These are phyloP conservation scores for Stagonosporopsis vannaccii DNA, from an alignment of 2,329 filamentous ascomycete species.

Conservation along the genomic window DNA sequence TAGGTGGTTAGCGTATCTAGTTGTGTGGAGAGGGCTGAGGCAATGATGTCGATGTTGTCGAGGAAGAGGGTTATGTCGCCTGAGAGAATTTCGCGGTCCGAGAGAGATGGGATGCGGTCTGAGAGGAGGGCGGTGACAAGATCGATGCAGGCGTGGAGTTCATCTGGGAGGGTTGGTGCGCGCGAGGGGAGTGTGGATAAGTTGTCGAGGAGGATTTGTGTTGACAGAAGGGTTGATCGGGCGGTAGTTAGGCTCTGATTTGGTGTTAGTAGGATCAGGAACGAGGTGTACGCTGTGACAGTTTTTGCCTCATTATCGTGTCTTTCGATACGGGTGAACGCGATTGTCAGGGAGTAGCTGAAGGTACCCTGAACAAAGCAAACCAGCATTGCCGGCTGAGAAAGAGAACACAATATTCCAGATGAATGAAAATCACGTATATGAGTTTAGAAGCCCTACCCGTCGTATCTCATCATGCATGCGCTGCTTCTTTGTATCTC, in stretches of 20 bases:
- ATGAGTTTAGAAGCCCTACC: constrained; percentile 41
- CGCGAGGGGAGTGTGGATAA: constrained; percentile 46
- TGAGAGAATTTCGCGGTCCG: constrained; percentile 50
- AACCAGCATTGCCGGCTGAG: too few species aligned
- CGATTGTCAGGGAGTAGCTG: not conserved
- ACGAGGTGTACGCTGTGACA: not conserved
- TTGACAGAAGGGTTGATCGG: constrained; percentile 42
- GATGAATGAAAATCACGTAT: not conserved
- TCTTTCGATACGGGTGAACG: not conserved
- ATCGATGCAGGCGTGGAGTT: constrained; percentile 54
- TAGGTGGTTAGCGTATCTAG: constrained; percentile 38
- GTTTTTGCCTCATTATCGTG: not conserved
- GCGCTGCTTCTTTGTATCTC: constrained; percentile 52
- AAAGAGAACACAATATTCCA: not conserved
- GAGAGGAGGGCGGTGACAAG: constrained; percentile 51
- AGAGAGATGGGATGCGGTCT: constrained; percentile 40
- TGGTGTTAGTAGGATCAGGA: constrained; percentile 7
- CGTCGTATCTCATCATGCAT: constrained; percentile 50
- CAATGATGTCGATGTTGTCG: constrained; percentile 47
- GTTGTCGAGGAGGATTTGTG: constrained; percentile 44
- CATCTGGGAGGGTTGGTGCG: constrained; percentile 48
- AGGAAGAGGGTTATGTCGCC: constrained; percentile 52
- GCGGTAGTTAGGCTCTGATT: constrained; percentile 48
- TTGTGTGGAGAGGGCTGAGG: constrained; percentile 44
- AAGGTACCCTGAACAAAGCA: too few species aligned